phyloP scores from a whole-genome alignment of 352 stramenopile genomes.

The Plasmopara halstedii region DNA sequence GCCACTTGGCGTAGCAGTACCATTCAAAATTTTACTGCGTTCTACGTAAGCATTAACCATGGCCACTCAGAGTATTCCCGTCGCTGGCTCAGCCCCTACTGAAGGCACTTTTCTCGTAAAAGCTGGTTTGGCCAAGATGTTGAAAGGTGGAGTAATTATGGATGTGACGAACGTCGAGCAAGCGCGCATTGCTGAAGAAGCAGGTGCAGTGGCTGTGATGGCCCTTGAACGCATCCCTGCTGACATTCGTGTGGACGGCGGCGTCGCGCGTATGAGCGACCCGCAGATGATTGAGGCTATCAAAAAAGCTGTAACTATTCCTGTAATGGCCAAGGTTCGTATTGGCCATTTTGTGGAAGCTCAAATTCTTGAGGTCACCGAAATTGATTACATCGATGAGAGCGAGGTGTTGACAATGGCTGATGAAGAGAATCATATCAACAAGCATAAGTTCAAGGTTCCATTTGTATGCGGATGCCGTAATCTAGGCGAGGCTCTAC shows the following conservation, averaged over 20 bases:
- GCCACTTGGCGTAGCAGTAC: no score
- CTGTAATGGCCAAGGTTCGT: constrained; percentile 98
- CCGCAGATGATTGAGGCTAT: constrained; percentile 97
- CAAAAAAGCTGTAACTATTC: constrained; percentile 98
- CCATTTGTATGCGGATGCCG: constrained; percentile 98
- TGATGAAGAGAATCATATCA: constrained; percentile 96
- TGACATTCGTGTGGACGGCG: constrained; percentile 95
- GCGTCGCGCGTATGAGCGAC: constrained; percentile 96
- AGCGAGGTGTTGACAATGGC: constrained; percentile 98
- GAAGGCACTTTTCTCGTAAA: constrained; percentile 91
- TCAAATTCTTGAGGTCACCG: constrained; percentile 96
- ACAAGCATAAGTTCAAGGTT: constrained; percentile 96
- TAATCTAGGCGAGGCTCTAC: constrained; percentile 95
- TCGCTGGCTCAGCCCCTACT: constrained; percentile 22
- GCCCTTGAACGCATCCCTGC: constrained; percentile 97
- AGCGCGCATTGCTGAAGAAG: constrained; percentile 95
- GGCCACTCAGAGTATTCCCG: constrained; percentile 22
- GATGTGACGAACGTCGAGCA: constrained; percentile 90
- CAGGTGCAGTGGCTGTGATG: constrained; percentile 97
- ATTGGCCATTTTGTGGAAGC: constrained; percentile 99
- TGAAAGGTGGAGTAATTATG: constrained; percentile 99
- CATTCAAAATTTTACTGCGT: constrained; percentile 12
- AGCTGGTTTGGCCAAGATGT: constrained; percentile 95
- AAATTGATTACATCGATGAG: constrained; percentile 99
- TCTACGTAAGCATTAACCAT: constrained; percentile 13